Conservation (phyloP, 2,329 filamentous ascomycete genomes). For the Epichloe uncinata region DNA sequence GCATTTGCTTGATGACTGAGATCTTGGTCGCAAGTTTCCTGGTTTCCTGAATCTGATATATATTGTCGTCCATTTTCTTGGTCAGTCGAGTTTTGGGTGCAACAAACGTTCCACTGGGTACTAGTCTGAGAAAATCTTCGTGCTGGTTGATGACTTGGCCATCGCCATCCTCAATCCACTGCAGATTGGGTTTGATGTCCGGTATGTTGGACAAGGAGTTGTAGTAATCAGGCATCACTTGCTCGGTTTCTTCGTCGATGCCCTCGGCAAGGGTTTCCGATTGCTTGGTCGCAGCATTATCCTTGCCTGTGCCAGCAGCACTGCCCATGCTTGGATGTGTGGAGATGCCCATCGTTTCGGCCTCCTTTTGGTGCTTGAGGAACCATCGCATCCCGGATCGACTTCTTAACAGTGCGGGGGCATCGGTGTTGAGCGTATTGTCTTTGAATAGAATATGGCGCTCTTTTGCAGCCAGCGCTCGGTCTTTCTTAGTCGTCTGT, state of each 20-base stretch:
- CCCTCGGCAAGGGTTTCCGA: conserved; percentile 81
- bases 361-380: conserved; percentile 64
- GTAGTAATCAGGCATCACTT: conserved; percentile 87
- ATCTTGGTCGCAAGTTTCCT: conserved; percentile 94
- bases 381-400: conserved; percentile 86
- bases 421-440: conserved; percentile 72
- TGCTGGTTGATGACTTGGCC: conserved; percentile 80
- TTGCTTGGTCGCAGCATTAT: conserved; percentile 28
- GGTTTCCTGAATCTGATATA: conserved; percentile 92
- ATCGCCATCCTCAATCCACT: conserved; percentile 82
- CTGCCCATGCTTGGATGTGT: conserved; percentile 25
- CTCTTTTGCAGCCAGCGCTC: conserved; percentile 74
- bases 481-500: conserved; percentile 93
- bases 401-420: conserved; percentile 71
- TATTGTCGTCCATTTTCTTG: conserved; percentile 76
- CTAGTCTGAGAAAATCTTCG: conserved; percentile 69
- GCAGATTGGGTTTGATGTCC: conserved; percentile 62
- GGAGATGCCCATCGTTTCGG: conserved; percentile 34
- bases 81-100: conserved; percentile 62
- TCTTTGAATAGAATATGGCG: conserved; percentile 76
- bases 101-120: conserved; percentile 62
- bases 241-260: conserved; percentile 82
- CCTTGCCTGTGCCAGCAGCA: conserved; percentile 28
- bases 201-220: conserved; percentile 76
- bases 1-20: conserved; percentile 98